phyloP scores from a whole-genome alignment of 192 early-diverging fungal genomes.

The Backusella macrospora region DNA sequence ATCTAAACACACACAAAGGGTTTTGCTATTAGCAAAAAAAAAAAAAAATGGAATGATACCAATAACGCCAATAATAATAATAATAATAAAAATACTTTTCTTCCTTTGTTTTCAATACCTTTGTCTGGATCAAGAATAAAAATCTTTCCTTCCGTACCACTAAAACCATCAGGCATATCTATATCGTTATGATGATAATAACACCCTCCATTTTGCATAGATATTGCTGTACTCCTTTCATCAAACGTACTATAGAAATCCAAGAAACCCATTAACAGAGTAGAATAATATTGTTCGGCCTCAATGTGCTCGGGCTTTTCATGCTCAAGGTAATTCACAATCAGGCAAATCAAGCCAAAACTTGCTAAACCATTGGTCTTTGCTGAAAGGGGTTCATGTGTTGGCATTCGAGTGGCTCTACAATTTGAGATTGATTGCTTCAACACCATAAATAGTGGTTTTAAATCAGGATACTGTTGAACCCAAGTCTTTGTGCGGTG shows the following conservation, averaged over 20 bases:
- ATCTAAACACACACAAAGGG: not conserved
- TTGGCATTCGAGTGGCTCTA: not conserved
- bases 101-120: not conserved
- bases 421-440: conserved; percentile 32
- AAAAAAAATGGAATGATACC: no score
- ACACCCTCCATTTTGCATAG: conserved; percentile 8
- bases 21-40: no score
- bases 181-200: not conserved
- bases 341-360: conserved; percentile 33
- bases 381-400: conserved; percentile 23
- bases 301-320: not conserved
- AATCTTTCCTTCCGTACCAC: not conserved
- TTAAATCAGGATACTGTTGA: conserved; percentile 24
- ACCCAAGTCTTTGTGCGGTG: conserved; percentile 26
- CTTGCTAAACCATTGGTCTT: conserved; percentile 30
- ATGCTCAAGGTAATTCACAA: conserved; percentile 32
- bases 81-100: no score
- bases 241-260: conserved; percentile 17
- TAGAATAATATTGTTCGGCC: not conserved
- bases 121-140: conserved; percentile 20
- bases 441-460: conserved; percentile 30
- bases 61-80: no score
- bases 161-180: not conserved
- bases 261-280: conserved; percentile 20
- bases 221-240: not conserved